Base-by-base conservation (phyloP, 805 yeast species). In the Torulaspora delbrueckii region DNA sequence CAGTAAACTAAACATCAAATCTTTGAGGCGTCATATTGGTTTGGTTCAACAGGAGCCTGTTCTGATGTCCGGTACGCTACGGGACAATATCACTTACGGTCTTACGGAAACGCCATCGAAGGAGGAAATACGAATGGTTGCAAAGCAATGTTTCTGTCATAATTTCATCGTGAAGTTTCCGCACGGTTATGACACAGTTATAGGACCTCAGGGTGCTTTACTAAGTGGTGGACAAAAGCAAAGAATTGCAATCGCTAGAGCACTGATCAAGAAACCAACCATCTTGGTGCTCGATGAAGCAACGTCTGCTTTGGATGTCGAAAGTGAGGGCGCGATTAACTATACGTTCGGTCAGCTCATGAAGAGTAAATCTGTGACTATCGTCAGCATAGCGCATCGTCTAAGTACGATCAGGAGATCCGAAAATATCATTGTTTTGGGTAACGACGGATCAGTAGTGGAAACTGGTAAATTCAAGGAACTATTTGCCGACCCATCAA, bases 151-250 rank as follows among this genome's bases (percentile, higher is more conserved):
- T 47, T 78, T 81, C 33, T 73, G 90, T 46, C 72, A 74, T 26
- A 76, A 77, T 1, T 84, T 84, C 54, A 78, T 86, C 12, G 56
- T 69, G 1, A 68, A 75, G 2, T 74, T 87, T 30, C 83, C 88
- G 0, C 72, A 78, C 5, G 85, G 86, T 0, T 73, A 87, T 38
- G 75, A 81, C 39, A 81, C 96, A 0, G 58, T 65, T 1, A 71
- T 91, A 33, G 86, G 86, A 0, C 81, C 96, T 2, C 79, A 90
- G 48, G 75, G 75, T 19, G 70, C 77, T 0, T 57, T 78, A 25
- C 63, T 91, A 8, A 89, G 97, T n/a, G 95, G 96, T 37, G 99
- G 99, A 2, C 98, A 93, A 62, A 72, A 84, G 35, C 98, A 93
- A 61, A 71, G 98, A 50, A 72, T 93, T 1, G 84, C 95, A 0